A percentile compares a stretch with the other conserved stretches of the same genome.
phyloP scores from a whole-genome alignment of 768 basidiomycete genomes.

The Chlorophyllum brunneum region DNA sequence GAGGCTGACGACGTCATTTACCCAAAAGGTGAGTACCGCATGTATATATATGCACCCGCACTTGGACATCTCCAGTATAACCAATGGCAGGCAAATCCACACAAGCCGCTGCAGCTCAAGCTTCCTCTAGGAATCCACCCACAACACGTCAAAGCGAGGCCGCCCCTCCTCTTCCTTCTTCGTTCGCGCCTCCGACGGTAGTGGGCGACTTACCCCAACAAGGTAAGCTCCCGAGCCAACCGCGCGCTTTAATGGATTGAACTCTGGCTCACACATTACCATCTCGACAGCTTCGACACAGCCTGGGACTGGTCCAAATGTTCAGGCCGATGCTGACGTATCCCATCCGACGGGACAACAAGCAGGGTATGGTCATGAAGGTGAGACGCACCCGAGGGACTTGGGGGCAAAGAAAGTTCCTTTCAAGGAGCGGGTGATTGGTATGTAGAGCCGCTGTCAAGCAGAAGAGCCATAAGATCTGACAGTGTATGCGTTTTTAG shows the following conservation, averaged over 20 bases:
- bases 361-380: background rate
- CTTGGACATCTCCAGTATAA: too few relatives aligned
- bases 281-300: too few relatives aligned
- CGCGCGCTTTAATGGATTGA: too few relatives aligned
- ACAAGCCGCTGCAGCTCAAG: background rate
- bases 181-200: conserved; percentile 19
- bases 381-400: background rate
- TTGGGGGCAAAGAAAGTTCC: conserved; percentile 29
- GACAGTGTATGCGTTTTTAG: conserved; percentile 13
- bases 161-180: background rate
- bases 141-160: background rate
- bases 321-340: too few relatives aligned
- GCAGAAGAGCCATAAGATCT: background rate
- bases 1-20: too few relatives aligned
- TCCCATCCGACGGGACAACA: too few relatives aligned
- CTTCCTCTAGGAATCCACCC: background rate
- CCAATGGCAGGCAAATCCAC: too few relatives aligned
- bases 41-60: too few relatives aligned
- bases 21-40: too few relatives aligned
- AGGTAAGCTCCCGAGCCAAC: conserved; percentile 24
- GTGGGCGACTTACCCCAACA: conserved; percentile 30
- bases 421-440: conserved; percentile 59
- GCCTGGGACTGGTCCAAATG: too few relatives aligned
- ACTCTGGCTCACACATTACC: too few relatives aligned
- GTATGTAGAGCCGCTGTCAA: conserved; percentile 24